Conservation (phyloP, 2,329 filamentous ascomycete genomes). For the Penicillium brasilianum region DNA sequence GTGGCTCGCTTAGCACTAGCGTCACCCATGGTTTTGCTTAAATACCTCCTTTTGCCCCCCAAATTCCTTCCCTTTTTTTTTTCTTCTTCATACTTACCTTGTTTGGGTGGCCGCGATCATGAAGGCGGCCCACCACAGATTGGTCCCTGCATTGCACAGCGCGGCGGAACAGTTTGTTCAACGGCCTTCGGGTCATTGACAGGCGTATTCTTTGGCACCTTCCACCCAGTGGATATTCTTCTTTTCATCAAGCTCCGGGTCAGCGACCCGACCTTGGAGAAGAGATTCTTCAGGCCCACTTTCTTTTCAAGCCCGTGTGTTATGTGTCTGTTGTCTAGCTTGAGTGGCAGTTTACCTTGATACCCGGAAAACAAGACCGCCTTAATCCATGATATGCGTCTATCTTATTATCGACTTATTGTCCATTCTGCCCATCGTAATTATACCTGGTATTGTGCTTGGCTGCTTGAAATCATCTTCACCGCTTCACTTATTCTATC, state of each 20-base stretch:
- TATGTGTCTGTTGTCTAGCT: no score
- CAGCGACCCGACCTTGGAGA: constrained; percentile 41
- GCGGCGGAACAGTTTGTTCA: constrained; percentile 57
- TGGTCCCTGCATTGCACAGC: constrained; percentile 64
- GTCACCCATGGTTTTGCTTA: constrained; percentile 33
- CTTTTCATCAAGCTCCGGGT: constrained; percentile 44
- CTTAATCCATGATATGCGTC: no score
- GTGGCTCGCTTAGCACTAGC: not conserved
- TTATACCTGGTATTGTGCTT: no score
- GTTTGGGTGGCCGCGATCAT: constrained; percentile 55
- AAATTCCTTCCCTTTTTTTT: constrained; percentile 44
- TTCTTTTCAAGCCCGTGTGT: no score
- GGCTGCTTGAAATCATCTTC: no score
- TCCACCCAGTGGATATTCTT: constrained; percentile 32
- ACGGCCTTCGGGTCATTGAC: constrained; percentile 52
- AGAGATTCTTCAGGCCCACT: no score
- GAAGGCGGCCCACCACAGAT: constrained; percentile 52
- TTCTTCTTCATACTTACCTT: constrained; percentile 59
- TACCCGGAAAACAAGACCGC: no score
- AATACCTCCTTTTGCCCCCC: constrained; percentile 28
- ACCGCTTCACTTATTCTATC: no score
- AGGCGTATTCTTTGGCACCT: constrained; percentile 48
- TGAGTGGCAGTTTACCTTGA: no score
- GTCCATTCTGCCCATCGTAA: no score
- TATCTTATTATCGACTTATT: no score